Conservation (phyloP, 179 eudicot species). For the Spinacia oleracea region DNA sequence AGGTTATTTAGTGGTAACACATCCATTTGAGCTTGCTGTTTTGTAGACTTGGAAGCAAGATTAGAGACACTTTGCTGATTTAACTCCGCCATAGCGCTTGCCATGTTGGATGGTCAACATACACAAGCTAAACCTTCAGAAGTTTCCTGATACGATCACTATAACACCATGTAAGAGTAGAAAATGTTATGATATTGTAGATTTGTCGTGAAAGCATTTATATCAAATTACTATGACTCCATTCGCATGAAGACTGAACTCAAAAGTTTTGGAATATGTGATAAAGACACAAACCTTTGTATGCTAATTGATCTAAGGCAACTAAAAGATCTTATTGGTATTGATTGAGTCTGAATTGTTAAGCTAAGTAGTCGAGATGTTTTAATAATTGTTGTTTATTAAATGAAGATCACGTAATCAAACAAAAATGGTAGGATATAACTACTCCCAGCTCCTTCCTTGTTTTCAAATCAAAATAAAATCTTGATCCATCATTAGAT, state of each 20-base stretch:
- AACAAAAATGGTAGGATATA: background rate
- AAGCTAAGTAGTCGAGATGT: conserved; percentile 1
- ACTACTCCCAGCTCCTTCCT: background rate
- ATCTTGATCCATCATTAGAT: conserved; percentile 9
- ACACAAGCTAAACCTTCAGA: conserved; percentile 19
- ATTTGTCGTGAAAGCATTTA: background rate
- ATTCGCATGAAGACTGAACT: background rate
- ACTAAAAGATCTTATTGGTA: background rate
- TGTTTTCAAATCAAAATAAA: background rate
- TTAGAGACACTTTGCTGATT: conserved; percentile 25
- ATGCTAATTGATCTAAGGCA: background rate
- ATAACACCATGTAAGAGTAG: background rate
- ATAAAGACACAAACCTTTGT: background rate
- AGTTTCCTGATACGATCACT: background rate
- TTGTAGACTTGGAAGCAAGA: conserved; percentile 29
- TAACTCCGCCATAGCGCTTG: conserved; percentile 28
- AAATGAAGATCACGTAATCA: background rate
- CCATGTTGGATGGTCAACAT: conserved; percentile 27
- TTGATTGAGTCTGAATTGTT: background rate
- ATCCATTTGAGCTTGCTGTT: conserved; percentile 25
- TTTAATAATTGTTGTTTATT: background rate
- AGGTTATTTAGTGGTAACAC: conserved; percentile 24
- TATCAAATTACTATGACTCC: background rate
- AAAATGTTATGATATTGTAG: background rate
- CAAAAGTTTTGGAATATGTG: background rate